These are phyloP conservation scores for Syzygium malaccense DNA, from an alignment of 441 rosid genomes.

Conservation along the genomic window DNA sequence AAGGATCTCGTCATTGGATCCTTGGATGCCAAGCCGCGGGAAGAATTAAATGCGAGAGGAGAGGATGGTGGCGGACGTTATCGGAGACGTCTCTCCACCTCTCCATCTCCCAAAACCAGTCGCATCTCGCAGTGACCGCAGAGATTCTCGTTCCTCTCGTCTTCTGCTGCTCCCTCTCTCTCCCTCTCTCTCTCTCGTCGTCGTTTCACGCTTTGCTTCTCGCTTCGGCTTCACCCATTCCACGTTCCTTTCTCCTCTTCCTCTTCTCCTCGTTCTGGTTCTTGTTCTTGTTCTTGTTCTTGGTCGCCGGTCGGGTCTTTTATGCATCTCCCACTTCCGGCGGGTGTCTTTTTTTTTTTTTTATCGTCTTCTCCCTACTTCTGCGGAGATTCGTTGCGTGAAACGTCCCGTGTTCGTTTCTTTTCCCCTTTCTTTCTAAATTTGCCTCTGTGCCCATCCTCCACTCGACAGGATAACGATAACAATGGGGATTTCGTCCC, in stretches of 20 bases:
- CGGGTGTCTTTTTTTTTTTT: neutral
- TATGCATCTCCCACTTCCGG: neutral
- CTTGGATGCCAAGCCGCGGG: neutral
- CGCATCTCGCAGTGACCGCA: neutral
- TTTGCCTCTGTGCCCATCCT: neutral
- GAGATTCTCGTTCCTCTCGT: neutral
- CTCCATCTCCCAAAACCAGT: neutral
- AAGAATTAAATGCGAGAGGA: neutral
- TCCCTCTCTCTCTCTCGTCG: neutral
- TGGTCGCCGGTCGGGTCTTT: too few relatives aligned
- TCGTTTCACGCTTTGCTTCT: neutral
- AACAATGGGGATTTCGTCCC: neutral
- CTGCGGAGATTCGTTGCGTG: neutral
- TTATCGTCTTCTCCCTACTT: neutral
- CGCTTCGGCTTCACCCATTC: neutral
- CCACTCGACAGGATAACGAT: neutral
- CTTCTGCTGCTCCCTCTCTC: neutral
- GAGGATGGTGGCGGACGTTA: neutral
- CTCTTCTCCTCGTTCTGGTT: neutral
- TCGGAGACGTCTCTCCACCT: neutral
- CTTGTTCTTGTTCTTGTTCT: neutral
- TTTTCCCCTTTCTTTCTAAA: neutral
- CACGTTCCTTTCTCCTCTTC: too few relatives aligned
- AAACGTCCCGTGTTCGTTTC: neutral
- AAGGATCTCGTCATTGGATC: neutral